Conservation (phyloP, 2,329 filamentous ascomycete genomes). For the Nectriaceae sp. region DNA sequence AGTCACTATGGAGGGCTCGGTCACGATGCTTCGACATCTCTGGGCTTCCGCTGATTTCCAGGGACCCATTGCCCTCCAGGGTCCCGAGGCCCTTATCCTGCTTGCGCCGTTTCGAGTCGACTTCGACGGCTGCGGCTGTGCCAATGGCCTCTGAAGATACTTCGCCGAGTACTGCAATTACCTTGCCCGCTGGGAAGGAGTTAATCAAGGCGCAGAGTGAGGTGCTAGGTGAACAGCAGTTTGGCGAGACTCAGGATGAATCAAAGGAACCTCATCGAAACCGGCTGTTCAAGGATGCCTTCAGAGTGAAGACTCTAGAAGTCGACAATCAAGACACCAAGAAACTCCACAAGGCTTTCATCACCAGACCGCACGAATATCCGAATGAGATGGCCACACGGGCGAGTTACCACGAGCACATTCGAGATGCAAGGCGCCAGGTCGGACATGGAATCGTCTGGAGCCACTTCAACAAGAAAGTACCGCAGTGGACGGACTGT, state of each 20-base stretch:
- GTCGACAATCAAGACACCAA: conserved; percentile 18
- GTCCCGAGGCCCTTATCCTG: conserved; percentile 11
- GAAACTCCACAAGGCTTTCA: conserved; percentile 28
- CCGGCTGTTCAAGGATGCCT: conserved; percentile 31
- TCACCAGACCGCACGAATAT: conserved; percentile 30
- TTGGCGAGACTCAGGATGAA: neutral
- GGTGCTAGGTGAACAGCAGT: neutral
- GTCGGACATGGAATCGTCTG: conserved; percentile 37
- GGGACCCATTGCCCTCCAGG: conserved; percentile 19
- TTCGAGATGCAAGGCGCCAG: conserved; percentile 36
- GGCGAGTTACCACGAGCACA: conserved; percentile 21
- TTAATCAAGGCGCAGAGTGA: neutral
- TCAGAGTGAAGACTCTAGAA: conserved; percentile 22
- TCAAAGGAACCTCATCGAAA: conserved; percentile 20
- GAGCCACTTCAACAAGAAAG: conserved; percentile 26
- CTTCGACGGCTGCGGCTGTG: conserved; percentile 5
- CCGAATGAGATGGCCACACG: conserved; percentile 26
- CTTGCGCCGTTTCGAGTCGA: conserved; percentile 21
- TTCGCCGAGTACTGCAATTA: neutral
- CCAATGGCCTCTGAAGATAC: conserved; percentile 3
- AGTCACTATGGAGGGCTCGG: conserved; percentile 44
- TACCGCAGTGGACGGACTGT: conserved; percentile 42
- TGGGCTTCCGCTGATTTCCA: conserved; percentile 22
- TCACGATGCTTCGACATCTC: conserved; percentile 33
- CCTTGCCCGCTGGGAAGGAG: neutral